Conservation (phyloP, 306 rosid genomes). For the Fragaria nilgerrensis region DNA sequence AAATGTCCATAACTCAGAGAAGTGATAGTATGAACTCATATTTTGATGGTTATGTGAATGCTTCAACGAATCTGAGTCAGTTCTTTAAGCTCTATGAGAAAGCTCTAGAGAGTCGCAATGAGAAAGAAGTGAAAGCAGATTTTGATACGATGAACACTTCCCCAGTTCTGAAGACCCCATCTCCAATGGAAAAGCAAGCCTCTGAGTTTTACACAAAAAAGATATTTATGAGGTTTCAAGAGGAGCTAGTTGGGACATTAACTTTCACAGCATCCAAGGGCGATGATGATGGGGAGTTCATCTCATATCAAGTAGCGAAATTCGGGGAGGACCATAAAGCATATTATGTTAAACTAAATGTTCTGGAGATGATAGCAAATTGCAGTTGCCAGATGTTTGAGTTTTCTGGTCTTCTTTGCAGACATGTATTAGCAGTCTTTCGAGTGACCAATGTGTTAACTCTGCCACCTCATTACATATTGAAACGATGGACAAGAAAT, state of each 20-base stretch:
- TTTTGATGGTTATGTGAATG: slow-evolving; percentile 98
- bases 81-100: slow-evolving; percentile 95
- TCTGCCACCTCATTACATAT: slow-evolving; percentile 87
- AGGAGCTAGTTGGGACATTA: slow-evolving; percentile 92
- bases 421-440: slow-evolving; percentile 94
- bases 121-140: slow-evolving; percentile 97
- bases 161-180: slow-evolving; percentile 83
- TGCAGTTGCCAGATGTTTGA: slow-evolving; percentile 99
- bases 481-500: slow-evolving; percentile 98
- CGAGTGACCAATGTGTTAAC: slow-evolving; percentile 97
- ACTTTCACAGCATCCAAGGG: slow-evolving; percentile 86
- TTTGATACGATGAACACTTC: slow-evolving; percentile 85
- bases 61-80: slow-evolving; percentile 89
- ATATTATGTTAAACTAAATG: slow-evolving; percentile 74
- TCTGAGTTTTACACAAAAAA: slow-evolving; percentile 90
- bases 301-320: slow-evolving; percentile 85
- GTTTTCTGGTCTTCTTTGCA: slow-evolving; percentile 97
- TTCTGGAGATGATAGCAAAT: slow-evolving; percentile 79
- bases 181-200: slow-evolving; percentile 98
- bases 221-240: slow-evolving; percentile 84
- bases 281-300: slow-evolving; percentile 77
- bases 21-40: slow-evolving; percentile 99
- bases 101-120: slow-evolving; percentile 96
- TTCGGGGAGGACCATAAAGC: slow-evolving; percentile 93
- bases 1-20: slow-evolving; percentile 95